Evolutionary conservation across 352 stramenopile genomes (phyloP).

Genomic region (Saprolegnia parasitica): DNA sequence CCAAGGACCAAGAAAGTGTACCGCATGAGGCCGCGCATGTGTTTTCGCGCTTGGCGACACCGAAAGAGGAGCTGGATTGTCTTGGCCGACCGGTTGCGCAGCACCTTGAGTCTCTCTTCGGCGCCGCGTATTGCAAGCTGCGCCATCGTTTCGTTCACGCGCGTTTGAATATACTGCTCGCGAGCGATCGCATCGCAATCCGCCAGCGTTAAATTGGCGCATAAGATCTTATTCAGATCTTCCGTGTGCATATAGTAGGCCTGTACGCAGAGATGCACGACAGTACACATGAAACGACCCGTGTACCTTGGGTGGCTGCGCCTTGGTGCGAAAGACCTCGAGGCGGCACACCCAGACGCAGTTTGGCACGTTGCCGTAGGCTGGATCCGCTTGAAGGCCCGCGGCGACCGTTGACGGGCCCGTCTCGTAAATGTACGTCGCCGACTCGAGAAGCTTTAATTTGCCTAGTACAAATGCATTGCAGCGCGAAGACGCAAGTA

Average conservation of each 20-base stretch:
- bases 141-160: conserved; percentile 42
- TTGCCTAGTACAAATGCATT: conserved; percentile 21
- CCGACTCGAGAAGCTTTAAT: conserved; percentile 35
- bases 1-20: conserved; percentile 3
- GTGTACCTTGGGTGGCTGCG: conserved; percentile 47
- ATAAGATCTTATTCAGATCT: conserved; percentile 63
- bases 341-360: conserved; percentile 60
- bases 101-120: conserved; percentile 36
- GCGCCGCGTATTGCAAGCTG: conserved; percentile 33
- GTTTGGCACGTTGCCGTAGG: conserved; percentile 33
- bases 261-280: not conserved
- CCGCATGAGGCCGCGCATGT: conserved; percentile 47
- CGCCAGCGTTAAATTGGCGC: conserved; percentile 60
- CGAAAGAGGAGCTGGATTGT: conserved; percentile 63
- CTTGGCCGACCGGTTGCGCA: conserved; percentile 39
- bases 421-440: conserved; percentile 50
- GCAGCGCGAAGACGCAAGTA: not conserved
- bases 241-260: conserved; percentile 49
- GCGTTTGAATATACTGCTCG: conserved; percentile 51
- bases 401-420: conserved; percentile 45
- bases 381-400: conserved; percentile 39
- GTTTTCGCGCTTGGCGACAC: conserved; percentile 44
- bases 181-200: conserved; percentile 54
- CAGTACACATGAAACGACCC: too few relatives aligned
- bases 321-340: conserved; percentile 40